Evolutionary conservation across 2,329 filamentous ascomycete genomes (phyloP), one percentile per base, ranked within the genome.

Genomic region (Clarireedia sp.): DNA sequence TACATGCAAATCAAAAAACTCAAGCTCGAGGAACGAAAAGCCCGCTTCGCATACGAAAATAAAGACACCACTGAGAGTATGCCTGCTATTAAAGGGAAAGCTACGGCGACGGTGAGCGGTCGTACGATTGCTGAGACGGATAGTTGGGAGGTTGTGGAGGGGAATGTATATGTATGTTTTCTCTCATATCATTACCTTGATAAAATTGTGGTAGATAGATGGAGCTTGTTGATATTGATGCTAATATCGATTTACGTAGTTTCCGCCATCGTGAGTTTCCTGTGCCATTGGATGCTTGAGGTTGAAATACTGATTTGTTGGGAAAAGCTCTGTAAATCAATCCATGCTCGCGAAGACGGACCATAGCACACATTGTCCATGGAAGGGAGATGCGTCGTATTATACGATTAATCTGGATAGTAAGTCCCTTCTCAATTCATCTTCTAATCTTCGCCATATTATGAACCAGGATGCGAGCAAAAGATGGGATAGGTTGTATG

Each of bases 331-430:
- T 21, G 66, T 77, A 48, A 71, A 71, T 14, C 64, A 65, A 55
- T 67, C 68, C 3, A 68, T 70, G 60, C 69, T 76, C 62, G 71
- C 59, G 14, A 67, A 69, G 40, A 75, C 74, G 0, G 57, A 69
- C 9, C 73, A 72, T 4, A 64, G 62, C 21, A 76, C 74, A 1
- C 60, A 68, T 55, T 77, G 75, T 54, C 71, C 73, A 1, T 76
- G 74, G 73, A 78, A 77, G 57, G 75, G 75, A 40, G 64, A 70
- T 45, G 74, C 75, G 3, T 70, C 66, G 6, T 78, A 77, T 64
- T 78, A 77, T 64, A 75, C 69, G 12, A 70, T 78, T 45, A 73
- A 69, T 16, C 68, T 73, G 36, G 71, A 73, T 48, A 70, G 69
- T 67, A 29, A 51, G 64, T 51, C 21, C 23, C 9, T 9, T 12